Percentiles rank a stretch among this genome's conserved stretches.
Evolutionary conservation across 495 filamentous ascomycete species (phyloP).

Genomic region (Aspergillus cavernicola): DNA sequence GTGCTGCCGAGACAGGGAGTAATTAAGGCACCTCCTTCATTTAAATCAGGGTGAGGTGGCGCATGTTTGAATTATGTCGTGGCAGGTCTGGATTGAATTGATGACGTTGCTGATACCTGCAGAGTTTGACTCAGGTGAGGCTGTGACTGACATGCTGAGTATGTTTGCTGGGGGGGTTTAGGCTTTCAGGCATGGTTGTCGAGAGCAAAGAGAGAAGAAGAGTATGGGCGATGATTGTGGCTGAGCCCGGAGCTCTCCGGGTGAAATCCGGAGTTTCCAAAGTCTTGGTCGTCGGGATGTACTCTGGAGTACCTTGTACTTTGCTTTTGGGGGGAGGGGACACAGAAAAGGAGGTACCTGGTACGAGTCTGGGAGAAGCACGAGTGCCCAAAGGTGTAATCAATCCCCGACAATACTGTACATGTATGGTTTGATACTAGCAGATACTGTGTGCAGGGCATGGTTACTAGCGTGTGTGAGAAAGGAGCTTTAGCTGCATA

Average conservation of each 20-base stretch:
- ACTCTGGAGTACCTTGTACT: conserved; percentile 10
- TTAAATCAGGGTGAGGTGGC: neutral
- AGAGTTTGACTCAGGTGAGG: neutral
- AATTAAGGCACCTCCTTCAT: neutral
- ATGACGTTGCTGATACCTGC: conserved; percentile 4
- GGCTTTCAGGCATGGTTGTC: neutral
- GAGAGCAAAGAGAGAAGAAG: neutral
- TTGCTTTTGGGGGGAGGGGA: neutral
- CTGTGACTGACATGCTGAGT: neutral
- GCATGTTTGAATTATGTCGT: conserved; percentile 1
- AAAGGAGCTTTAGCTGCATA: conserved; percentile 10
- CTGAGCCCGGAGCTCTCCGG: neutral
- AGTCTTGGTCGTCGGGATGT: neutral
- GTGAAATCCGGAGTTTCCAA: neutral
- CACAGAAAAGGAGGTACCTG: conserved; percentile 3
- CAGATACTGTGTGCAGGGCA: neutral
- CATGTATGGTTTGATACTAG: neutral
- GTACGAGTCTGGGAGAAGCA: conserved; percentile 2
- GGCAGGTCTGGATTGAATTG: neutral
- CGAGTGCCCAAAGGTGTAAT: conserved; percentile 3
- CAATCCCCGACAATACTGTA: neutral
- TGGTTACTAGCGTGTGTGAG: conserved; percentile 7
- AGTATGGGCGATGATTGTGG: neutral
- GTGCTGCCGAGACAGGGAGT: neutral
- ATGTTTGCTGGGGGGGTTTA: neutral